Percentiles rank a stretch among this genome's conserved stretches.
Conservation (phyloP, 2,329 filamentous ascomycete genomes). For the Tolypocladium pustulatum region DNA sequence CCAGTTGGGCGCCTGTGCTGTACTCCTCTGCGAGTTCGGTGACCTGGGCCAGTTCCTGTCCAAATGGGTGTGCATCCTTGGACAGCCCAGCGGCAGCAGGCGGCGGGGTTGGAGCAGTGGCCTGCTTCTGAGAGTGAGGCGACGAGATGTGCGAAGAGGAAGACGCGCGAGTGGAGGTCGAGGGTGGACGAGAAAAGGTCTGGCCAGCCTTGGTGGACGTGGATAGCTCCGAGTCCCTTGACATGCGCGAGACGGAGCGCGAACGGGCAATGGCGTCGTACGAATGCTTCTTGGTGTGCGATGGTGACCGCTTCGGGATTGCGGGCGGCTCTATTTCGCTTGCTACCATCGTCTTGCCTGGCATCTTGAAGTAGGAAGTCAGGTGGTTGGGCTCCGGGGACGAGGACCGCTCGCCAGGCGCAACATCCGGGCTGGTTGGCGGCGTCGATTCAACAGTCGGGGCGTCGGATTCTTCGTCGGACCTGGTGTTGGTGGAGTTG, state of each 20-base stretch:
- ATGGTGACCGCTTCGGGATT: slow-evolving; percentile 69
- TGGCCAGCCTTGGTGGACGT: slow-evolving; percentile 47
- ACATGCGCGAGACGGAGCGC: slow-evolving; percentile 51
- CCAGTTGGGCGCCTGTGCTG: slow-evolving; percentile 46
- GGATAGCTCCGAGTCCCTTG: slow-evolving; percentile 41
- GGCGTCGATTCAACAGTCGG: slow-evolving; percentile 44
- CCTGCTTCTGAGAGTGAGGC: slow-evolving; percentile 15
- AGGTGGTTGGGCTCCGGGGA: slow-evolving; percentile 56
- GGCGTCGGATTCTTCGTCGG: slow-evolving; percentile 65
- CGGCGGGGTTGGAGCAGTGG: slow-evolving; percentile 16
- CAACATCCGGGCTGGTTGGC: slow-evolving; percentile 59
- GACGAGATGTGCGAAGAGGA: slow-evolving; percentile 30
- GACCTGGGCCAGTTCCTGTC: slow-evolving; percentile 81
- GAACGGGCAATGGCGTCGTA: slow-evolving; percentile 62
- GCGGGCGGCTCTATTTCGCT: slow-evolving; percentile 29
- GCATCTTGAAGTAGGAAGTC: slow-evolving; percentile 53
- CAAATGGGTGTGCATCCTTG: slow-evolving; percentile 61
- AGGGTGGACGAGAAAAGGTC: slow-evolving; percentile 46
- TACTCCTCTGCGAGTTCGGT: slow-evolving; percentile 91
- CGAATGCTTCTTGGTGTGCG: slow-evolving; percentile 76
- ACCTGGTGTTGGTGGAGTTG: slow-evolving; percentile 43
- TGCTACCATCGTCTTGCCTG: slow-evolving; percentile 29
- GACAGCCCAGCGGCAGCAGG: slow-evolving; percentile 22
- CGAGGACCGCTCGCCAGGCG: slow-evolving; percentile 41
- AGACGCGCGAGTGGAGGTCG: slow-evolving; percentile 42